Evolutionary conservation across 768 basidiomycete genomes (phyloP), one percentile per base, ranked within the genome.

Genomic region (Boletus tylopilopsis): DNA sequence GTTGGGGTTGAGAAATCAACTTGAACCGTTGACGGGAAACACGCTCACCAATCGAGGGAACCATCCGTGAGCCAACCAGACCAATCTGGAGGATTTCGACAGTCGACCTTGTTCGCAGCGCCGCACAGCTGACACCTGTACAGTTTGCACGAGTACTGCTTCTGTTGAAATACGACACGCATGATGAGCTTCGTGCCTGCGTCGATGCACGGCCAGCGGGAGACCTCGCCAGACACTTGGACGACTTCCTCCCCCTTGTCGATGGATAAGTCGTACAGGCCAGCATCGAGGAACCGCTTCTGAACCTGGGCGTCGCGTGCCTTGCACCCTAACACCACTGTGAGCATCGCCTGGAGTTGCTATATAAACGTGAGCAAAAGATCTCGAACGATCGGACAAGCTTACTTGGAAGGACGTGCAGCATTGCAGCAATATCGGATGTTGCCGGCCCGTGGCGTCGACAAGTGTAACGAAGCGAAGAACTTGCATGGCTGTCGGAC

Each of bases 401-500:
- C 29, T 29, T 34, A 62, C 63, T 56, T 67, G 56, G 6, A 64
- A 64, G 30, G 59, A 64, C 3, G 56, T 33, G 34, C 63, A 64
- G 37, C 53, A 54, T 18, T 67, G 53, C 56, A 67, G 49, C 19
- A 44, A 35, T 52, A 64, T 62, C 22, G 56, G 59, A 35, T 64
- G 63, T 21, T 56, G 47, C 18, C 64, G 52, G 39, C 62, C 64
- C 7, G 64, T 64, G 1, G 56, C 62, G 23, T 64, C 64, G 25
- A 64, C 23, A 30, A 67, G 54, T 23, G 56, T 64, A 8, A 56
- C 59, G 33, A 54, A 63, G 2, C 49, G 51, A 22, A 62, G 48
- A 0, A 64, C 46, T 24, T 59, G 64, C 39, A 32, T 47, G 16
- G 62, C 56, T 2, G 62, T 59, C 7, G 56, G 63, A 25, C 59